These are phyloP conservation scores for Mycosphaerelloides madeirae DNA, from an alignment of 2,329 filamentous ascomycete genomes.

Conservation along the genomic window DNA sequence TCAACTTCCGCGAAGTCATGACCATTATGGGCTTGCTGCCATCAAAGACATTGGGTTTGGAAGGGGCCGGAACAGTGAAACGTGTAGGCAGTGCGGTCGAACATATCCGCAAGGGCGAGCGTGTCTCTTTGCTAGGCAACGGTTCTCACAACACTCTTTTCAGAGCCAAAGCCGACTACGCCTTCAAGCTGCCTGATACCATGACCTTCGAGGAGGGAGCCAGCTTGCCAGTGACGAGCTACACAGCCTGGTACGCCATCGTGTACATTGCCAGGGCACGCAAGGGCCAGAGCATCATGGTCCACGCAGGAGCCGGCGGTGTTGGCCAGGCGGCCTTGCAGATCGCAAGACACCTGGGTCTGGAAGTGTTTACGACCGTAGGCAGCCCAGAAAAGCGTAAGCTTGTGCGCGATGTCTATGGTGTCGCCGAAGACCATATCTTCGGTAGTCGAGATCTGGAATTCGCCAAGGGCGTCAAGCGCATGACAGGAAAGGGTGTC, in stretches of 20 bases:
- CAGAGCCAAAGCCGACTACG: background rate
- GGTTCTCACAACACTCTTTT: background rate
- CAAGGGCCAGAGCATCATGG: conserved; percentile 32
- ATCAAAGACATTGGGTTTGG: conserved; percentile 3
- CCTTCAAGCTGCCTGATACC: conserved; percentile 10
- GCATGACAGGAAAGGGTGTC: conserved; percentile 31
- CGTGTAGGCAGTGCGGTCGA: background rate
- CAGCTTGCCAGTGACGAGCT: conserved; percentile 20
- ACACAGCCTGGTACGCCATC: conserved; percentile 28
- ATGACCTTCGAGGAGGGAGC: conserved; percentile 23
- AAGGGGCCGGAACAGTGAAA: background rate
- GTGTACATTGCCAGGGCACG: conserved; percentile 12
- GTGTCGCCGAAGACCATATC: conserved; percentile 30
- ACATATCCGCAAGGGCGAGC: background rate
- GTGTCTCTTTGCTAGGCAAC: background rate
- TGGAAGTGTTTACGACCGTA: conserved; percentile 28
- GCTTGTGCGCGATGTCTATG: conserved; percentile 20
- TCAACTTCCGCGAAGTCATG: conserved; percentile 25
- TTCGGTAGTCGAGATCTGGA: conserved; percentile 28
- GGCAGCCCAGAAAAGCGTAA: conserved; percentile 20
- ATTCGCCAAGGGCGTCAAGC: conserved; percentile 27
- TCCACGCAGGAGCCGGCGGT: conserved; percentile 29
- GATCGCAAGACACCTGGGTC: conserved; percentile 20
- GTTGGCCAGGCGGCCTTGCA: conserved; percentile 29
- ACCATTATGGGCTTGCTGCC: conserved; percentile 17